Base-by-base conservation (phyloP, 1,139 yeast species). In the Torulaspora globosa region DNA sequence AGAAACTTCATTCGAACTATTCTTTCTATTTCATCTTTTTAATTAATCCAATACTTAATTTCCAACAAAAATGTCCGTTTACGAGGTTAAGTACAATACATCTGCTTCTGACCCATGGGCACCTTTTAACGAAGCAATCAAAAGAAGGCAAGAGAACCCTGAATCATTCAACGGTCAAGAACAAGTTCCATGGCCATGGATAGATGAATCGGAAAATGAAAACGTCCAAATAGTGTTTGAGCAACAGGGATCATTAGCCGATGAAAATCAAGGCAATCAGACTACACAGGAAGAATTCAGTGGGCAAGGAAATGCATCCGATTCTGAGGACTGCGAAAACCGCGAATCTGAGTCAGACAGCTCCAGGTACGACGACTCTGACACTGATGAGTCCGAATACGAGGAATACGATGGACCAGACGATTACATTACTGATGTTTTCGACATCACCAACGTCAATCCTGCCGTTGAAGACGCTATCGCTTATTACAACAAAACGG, bases 381-480 rank as follows among this genome's bases (percentile, higher is more conserved):
- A 11, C 14, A 12, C 15, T 23, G 41, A 30, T 8, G 32, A 32
- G 11, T 29, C 34, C 29, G 21, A 12, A 11, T 29, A 29, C 14
- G 33, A 28, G 15, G 26, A 16, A 12, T 4, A 21, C 7, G 26
- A 36, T 9, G 39, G 37, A n/a, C 36, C 32, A 10, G 26, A 34
- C 2, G 35, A 34, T 28, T 41, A 34, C 27, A 21, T 21, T 14
- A 29, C 35, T 14, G 39, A 21, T 16, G 12, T 30, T n/a, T 41
- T 26, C 32, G 44, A 41, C 5, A 29, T 41, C 12, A 35, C 21
- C 16, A 35, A 29, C 5, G 24, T 15, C 8, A 41, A 41, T 19
- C 30, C 31, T 14, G 21, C 29, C 10, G 29, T 41, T 9, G 44
- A 41, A 19, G 31, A 41, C 14, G 34, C 33, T 14, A 34, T 41